Percentiles rank a stretch among this genome's conserved stretches.
Conservation (phyloP, 129 eudicot genomes). For the Dittrichia graveolens region DNA sequence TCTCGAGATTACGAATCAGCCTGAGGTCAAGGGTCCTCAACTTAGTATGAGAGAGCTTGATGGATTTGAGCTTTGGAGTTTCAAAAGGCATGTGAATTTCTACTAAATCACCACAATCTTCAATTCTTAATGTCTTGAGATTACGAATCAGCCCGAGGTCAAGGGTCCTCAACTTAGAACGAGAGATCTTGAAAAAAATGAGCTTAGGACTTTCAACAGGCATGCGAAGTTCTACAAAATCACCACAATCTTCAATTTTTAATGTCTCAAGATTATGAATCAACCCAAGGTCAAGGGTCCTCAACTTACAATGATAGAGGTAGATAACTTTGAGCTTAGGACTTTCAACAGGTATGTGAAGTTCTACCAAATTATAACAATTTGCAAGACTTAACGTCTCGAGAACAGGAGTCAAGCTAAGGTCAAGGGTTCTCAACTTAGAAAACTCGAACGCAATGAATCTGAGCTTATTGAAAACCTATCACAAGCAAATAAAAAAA, state of each 20-base stretch:
- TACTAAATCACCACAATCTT: not conserved
- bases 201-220: not conserved
- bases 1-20: not conserved
- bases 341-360: not conserved
- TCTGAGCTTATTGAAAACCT: not conserved
- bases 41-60: not conserved
- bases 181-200: too few species aligned
- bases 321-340: not conserved
- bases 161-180: not conserved
- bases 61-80: not conserved
- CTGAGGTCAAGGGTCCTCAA: not conserved
- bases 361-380: not conserved
- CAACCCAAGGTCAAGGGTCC: too few species aligned
- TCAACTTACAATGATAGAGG: not conserved
- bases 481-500: not conserved
- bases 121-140: too few species aligned
- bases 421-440: too few species aligned
- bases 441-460: not conserved
- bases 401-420: too few species aligned
- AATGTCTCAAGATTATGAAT: too few species aligned
- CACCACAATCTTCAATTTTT: not conserved
- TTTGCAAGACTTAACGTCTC: too few species aligned
- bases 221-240: slow-evolving; percentile 8
- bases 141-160: not conserved
- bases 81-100: not conserved